These are phyloP conservation scores for Populus nigra DNA, from an alignment of 345 rosid genomes.

Conservation along the genomic window DNA sequence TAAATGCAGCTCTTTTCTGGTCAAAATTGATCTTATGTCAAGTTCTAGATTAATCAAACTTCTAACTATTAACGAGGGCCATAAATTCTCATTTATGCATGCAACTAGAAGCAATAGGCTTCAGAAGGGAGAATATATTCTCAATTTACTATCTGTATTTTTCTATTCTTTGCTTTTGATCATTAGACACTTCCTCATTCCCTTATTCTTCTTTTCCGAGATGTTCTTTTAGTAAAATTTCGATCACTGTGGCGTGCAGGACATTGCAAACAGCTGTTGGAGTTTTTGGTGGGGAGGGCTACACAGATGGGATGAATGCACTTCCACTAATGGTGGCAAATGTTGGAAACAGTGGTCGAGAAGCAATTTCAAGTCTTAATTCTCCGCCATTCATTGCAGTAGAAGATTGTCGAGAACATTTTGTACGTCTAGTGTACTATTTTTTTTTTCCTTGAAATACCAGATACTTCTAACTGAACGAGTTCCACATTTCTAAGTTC, in stretches of 20 bases:
- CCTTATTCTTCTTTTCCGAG: background rate
- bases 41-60: background rate
- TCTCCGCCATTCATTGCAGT: conserved; percentile 72
- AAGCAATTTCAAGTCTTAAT: conserved; percentile 80
- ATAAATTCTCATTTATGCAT: background rate
- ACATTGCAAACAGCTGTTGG: conserved; percentile 98
- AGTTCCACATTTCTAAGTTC: background rate
- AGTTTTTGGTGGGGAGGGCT: conserved; percentile 88
- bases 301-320: conserved; percentile 52
- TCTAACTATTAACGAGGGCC: background rate
- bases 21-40: background rate
- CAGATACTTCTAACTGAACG: background rate
- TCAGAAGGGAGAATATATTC: background rate
- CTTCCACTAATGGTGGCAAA: conserved; percentile 89
- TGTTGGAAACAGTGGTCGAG: conserved; percentile 70
- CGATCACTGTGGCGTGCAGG: conserved; percentile 42
- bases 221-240: conserved; percentile 6
- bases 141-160: background rate
- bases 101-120: background rate
- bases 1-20: background rate
- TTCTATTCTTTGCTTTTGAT: background rate
- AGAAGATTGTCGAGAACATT: conserved; percentile 93
- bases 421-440: conserved; percentile 44
- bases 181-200: background rate
- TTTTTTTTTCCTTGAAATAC: background rate